Base-by-base conservation (phyloP, 164 flowering plant species). In the Kingdonia uniflora region DNA sequence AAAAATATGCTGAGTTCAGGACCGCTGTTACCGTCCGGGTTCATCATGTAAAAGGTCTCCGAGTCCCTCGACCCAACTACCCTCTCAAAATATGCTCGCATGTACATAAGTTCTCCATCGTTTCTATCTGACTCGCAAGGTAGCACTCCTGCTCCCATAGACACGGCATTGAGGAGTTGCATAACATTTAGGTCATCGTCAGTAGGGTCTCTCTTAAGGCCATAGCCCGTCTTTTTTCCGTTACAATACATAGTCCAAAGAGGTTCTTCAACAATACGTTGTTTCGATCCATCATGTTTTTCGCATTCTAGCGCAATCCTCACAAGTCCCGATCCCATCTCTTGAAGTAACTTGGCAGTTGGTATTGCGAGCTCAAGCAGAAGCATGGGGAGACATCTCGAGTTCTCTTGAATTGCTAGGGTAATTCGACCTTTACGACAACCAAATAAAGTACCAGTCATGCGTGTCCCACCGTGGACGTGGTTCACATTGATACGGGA, bases 371-470 rank as follows among this genome's bases (percentile, higher is more conserved):
- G 77, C 72, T 87, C 96, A 1, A 91, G 70, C 5, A 91, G 49
- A 4, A 87, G 58, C 21, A 76, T 59, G 0, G 97, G 97, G 0
- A 84, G 66, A 48, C 76, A 70, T 26, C 64, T 65, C 0, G 91
- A 68, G 46, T 35, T 76, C 23, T 87, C 89, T 52, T 86, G 97
- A 13, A 90, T 68, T 22, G 81, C 78, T 0, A 90, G 67, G 54
- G 59, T 80, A 2, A 81, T 71, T 19, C 87, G 68, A 8, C 76
- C 81, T 44, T 73, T 82, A 0, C 82, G 73, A 63, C 67, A 57
- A 14, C 95, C 97, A 41, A 79, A 90, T 2, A 90, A 63, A 21
- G 97, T 84, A 0, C 94, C 91, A 0, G 90, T 84, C 65, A 85
- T 57, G 0, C 81, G 73, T 5, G 62, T 53, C 16, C 80, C 79